Evolutionary conservation across 306 rosid genomes (phyloP).

Genomic region (Cicer chorassanicum): DNA sequence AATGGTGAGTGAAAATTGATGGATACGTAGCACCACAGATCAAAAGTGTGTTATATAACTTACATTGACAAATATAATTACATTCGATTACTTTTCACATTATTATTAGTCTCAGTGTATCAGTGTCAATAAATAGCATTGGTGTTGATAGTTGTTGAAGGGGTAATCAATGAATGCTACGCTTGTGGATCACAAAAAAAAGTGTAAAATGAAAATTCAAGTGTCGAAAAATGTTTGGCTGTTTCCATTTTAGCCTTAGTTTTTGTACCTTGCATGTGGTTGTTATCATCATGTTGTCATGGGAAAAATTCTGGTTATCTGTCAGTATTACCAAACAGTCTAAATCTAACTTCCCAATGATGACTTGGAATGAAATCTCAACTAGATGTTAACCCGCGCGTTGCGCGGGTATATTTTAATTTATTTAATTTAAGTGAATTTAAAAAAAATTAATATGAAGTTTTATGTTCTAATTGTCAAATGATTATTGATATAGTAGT

Average conservation of each 20-base stretch:
- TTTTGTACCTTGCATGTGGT: background rate
- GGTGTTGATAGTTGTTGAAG: background rate
- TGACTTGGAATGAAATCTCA: background rate
- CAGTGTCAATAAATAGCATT: background rate
- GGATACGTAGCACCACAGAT: too few relatives aligned
- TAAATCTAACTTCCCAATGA: background rate
- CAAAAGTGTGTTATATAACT: too few relatives aligned
- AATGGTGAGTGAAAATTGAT: too few relatives aligned
- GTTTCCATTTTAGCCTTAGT: background rate
- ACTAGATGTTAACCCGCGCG: too few relatives aligned
- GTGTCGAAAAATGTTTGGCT: background rate
- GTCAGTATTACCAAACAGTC: conserved; percentile 34
- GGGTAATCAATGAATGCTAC: background rate
- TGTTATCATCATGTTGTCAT: background rate
- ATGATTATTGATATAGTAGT: too few relatives aligned
- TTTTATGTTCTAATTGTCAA: too few relatives aligned
- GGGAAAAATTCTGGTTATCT: background rate
- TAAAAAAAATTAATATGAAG: too few relatives aligned
- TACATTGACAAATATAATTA: too few relatives aligned
- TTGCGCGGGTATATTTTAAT: too few relatives aligned
- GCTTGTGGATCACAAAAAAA: background rate
- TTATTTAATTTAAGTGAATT: too few relatives aligned
- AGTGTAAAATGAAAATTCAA: background rate
- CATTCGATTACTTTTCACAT: too few relatives aligned
- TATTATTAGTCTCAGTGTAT: too few relatives aligned